phyloP scores from a whole-genome alignment of 148 eudicot genomes.

The Silene conica region DNA sequence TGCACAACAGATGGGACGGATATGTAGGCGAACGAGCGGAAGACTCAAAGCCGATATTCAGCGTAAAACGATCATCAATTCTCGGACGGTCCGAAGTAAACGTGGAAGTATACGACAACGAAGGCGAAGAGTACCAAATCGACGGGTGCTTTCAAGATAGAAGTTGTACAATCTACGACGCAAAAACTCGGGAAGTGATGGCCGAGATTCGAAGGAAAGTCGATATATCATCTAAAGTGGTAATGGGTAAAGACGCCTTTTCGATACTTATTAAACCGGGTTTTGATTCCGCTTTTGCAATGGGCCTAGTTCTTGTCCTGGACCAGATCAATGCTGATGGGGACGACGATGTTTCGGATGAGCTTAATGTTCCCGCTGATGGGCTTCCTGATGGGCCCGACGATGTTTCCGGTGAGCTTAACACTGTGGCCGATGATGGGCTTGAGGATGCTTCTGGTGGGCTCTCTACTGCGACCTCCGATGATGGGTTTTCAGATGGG shows the following conservation, averaged over 20 bases:
- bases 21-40: slow-evolving; percentile 60
- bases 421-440: not conserved
- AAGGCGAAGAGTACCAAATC: slow-evolving; percentile 59
- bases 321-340: slow-evolving; percentile 59
- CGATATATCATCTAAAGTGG: slow-evolving; percentile 56
- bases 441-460: not conserved
- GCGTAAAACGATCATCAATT: slow-evolving; percentile 78
- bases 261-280: slow-evolving; percentile 55
- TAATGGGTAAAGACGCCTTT: slow-evolving; percentile 76
- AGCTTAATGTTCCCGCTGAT: not conserved
- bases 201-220: slow-evolving; percentile 84
- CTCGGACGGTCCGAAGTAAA: slow-evolving; percentile 71
- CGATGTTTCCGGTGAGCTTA: no score
- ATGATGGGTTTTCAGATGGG: no score
- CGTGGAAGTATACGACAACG: slow-evolving; percentile 53
- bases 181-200: slow-evolving; percentile 35
- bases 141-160: slow-evolving; percentile 70
- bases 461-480: not conserved
- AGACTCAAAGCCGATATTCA: slow-evolving; percentile 71
- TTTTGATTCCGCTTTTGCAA: slow-evolving; percentile 75
- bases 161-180: slow-evolving; percentile 53
- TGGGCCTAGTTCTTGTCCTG: slow-evolving; percentile 73
- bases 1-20: slow-evolving; percentile 96
- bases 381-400: slow-evolving; percentile 10
- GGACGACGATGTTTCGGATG: slow-evolving; percentile 14